phyloP scores from a whole-genome alignment of 306 rosid genomes.

The Senna siamea region DNA sequence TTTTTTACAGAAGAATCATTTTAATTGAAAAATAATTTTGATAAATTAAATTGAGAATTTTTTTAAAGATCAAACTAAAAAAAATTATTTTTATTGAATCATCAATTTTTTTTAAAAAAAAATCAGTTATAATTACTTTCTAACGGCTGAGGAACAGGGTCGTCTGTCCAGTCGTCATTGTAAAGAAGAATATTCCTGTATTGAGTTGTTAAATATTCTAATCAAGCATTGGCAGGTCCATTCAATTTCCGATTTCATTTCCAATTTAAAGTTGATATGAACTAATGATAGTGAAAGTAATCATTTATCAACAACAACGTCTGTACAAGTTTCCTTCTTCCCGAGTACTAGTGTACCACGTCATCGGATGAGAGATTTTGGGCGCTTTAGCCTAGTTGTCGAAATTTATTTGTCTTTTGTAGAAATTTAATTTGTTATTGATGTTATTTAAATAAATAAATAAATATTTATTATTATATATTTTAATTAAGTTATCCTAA shows the following conservation, averaged over 20 bases:
- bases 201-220: conserved; percentile 4
- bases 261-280: background rate
- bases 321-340: background rate
- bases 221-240: conserved; percentile 8
- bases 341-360: background rate
- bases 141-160: conserved; percentile 1
- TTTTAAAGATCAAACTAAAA: too few relatives aligned
- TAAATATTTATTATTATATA: too few relatives aligned
- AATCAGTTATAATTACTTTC: background rate
- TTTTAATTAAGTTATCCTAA: too few relatives aligned
- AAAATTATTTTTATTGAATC: too few relatives aligned
- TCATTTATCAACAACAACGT: background rate
- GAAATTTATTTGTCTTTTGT: too few relatives aligned
- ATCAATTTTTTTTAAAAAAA: too few relatives aligned
- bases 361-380: background rate
- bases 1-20: too few relatives aligned
- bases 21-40: too few relatives aligned
- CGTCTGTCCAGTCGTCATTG: background rate
- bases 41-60: too few relatives aligned
- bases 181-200: conserved; percentile 27
- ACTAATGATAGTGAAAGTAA: conserved; percentile 15
- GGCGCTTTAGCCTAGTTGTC: too few relatives aligned
- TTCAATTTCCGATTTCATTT: background rate
- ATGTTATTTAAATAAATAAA: too few relatives aligned
- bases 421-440: too few relatives aligned